Conservation (phyloP, 148 eudicot species). For the Vaccinium vitisidaea region DNA sequence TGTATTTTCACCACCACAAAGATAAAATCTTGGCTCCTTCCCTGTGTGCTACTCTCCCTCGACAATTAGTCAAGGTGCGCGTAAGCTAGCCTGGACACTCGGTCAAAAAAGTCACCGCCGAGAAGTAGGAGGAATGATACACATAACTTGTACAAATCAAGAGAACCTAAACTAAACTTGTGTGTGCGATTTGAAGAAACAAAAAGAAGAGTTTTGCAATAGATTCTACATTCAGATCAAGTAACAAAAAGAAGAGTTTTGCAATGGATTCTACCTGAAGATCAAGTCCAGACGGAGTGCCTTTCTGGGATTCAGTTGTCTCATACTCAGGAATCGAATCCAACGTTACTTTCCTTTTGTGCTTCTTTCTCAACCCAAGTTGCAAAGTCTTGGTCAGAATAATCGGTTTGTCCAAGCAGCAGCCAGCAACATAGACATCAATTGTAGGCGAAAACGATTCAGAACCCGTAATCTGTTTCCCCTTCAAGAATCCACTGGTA, state of each 20-base stretch:
- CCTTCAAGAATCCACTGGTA: conserved; percentile 51
- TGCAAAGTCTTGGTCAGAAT: conserved; percentile 62
- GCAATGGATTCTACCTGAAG: conserved; percentile 45
- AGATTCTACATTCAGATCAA: background rate
- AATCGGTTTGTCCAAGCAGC: conserved; percentile 55
- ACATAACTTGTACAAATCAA: background rate
- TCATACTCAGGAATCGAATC: conserved; percentile 58
- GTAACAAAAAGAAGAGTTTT: background rate
- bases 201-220: no score
- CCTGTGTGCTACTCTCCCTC: no score
- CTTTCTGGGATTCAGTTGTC: conserved; percentile 34
- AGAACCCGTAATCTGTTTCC: conserved; percentile 40
- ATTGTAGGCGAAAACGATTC: conserved; percentile 39
- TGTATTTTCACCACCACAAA: no score
- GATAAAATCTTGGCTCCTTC: no score
- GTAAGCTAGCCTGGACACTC: no score
- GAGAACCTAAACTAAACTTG: background rate
- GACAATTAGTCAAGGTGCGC: no score
- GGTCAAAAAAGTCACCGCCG: no score
- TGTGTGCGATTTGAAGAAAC: no score
- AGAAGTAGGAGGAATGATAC: background rate
- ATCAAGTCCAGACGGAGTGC: conserved; percentile 31
- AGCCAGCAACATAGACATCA: conserved; percentile 71
- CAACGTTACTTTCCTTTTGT: conserved; percentile 38
- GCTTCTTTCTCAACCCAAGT: conserved; percentile 49